Conservation (phyloP, 139 green algal species). For the Marvania coccoides region DNA sequence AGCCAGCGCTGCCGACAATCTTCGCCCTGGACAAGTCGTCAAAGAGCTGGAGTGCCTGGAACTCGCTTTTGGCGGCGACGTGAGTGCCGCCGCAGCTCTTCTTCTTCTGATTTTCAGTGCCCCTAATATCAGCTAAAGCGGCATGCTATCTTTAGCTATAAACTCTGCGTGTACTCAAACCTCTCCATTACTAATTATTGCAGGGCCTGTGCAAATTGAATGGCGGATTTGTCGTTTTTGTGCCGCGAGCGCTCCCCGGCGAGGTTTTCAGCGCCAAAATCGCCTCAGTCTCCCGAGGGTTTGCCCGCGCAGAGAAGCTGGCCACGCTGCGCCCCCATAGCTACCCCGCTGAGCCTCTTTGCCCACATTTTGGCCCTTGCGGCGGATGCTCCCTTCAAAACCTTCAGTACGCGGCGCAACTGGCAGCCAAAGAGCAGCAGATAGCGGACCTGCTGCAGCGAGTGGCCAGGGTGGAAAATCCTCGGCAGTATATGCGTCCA, state of each 20-base stretch:
- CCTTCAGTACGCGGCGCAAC: constrained; percentile 64
- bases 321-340: constrained; percentile 25
- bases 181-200: background rate
- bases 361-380: constrained; percentile 59
- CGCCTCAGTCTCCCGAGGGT: constrained; percentile 10
- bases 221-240: constrained; percentile 57
- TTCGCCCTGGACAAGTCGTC: constrained; percentile 15
- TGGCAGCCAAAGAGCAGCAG: constrained; percentile 58
- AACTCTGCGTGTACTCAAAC: no score
- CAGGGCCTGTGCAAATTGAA: constrained; percentile 53
- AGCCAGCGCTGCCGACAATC: background rate
- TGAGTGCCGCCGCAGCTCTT: background rate
- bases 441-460: constrained; percentile 58
- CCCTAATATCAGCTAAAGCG: background rate
- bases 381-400: constrained; percentile 79
- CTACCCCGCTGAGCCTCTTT: constrained; percentile 38
- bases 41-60: constrained; percentile 32
- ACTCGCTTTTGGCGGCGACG: constrained; percentile 43
- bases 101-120: background rate
- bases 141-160: no score
- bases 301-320: constrained; percentile 41
- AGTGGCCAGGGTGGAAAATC: constrained; percentile 40
- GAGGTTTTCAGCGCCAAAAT: constrained; percentile 45
- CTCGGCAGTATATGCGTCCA: constrained; percentile 8
- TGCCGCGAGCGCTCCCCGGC: constrained; percentile 57